Evolutionary conservation across 2,329 filamentous ascomycete genomes (phyloP).

Genomic region (Colletotrichum melonis): DNA sequence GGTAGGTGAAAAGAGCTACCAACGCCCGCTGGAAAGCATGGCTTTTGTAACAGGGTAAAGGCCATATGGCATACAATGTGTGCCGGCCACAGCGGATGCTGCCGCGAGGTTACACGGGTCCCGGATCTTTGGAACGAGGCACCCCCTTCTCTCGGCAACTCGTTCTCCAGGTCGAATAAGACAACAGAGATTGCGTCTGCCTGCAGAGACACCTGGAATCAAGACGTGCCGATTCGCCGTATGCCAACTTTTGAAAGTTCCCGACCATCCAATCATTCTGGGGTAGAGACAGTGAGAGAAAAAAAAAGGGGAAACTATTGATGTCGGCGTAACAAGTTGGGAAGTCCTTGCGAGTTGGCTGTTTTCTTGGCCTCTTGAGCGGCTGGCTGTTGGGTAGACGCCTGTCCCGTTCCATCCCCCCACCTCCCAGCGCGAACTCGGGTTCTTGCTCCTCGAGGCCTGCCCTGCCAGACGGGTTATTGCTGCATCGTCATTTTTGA

Average conservation of each 20-base stretch:
- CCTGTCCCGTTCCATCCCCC: no score
- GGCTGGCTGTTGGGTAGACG: no score
- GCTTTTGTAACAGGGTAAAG: background rate
- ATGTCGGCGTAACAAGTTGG: background rate
- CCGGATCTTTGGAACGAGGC: slow-evolving; percentile 10
- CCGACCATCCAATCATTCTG: background rate
- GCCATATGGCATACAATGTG: background rate
- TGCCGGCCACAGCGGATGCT: background rate
- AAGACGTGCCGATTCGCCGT: background rate
- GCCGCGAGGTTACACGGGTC: slow-evolving; percentile 5
- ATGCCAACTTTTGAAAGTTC: background rate
- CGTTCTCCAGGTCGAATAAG: background rate
- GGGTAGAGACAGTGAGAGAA: background rate
- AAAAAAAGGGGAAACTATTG: background rate
- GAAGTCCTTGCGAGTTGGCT: slow-evolving; percentile 18
- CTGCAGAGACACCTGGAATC: background rate
- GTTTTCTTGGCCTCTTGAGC: no score
- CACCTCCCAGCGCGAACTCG: background rate
- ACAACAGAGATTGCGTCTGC: background rate
- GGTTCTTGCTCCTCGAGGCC: background rate
- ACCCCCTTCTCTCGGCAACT: background rate
- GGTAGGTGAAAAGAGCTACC: no score
- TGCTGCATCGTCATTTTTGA: slow-evolving; percentile 13
- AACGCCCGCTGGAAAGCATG: background rate
- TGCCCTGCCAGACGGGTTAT: slow-evolving; percentile 1